phyloP scores from a whole-genome alignment of 805 yeast genomes.

The Cyberlindnera galapagoensis region DNA sequence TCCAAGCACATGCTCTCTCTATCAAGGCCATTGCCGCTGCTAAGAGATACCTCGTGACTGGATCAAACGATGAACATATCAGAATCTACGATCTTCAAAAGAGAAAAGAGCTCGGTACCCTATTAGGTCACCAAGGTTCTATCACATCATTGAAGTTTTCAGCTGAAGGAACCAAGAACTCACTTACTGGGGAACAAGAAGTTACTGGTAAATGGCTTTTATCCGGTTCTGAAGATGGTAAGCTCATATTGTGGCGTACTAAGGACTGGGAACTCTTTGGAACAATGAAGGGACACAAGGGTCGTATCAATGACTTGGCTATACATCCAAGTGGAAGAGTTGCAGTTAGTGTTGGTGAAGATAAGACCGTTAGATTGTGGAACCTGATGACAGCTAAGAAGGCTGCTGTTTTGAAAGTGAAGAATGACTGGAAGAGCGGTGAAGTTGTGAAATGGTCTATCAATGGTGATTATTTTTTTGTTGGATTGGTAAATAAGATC shows the following conservation, averaged over 20 bases:
- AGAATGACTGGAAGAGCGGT: slow-evolving; percentile 60
- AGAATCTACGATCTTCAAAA: slow-evolving; percentile 90
- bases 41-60: slow-evolving; percentile 82
- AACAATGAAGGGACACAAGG: slow-evolving; percentile 81
- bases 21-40: slow-evolving; percentile 81
- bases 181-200: slow-evolving; percentile 9
- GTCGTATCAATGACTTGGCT: slow-evolving; percentile 75
- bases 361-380: slow-evolving; percentile 83
- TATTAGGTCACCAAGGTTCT: slow-evolving; percentile 85
- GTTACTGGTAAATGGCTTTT: slow-evolving; percentile 80
- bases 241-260: slow-evolving; percentile 86
- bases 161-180: slow-evolving; percentile 33
- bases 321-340: slow-evolving; percentile 88
- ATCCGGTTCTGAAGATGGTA: slow-evolving; percentile 88
- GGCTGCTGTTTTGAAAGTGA: slow-evolving; percentile 76
- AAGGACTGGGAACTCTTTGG: slow-evolving; percentile 96
- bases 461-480: slow-evolving; percentile 65
- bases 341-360: slow-evolving; percentile 85
- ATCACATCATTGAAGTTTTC: slow-evolving; percentile 74
- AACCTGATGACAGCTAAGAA: slow-evolving; percentile 94
- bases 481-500: slow-evolving; percentile 64
- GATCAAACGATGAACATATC: slow-evolving; percentile 93
- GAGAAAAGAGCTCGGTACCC: slow-evolving; percentile 87
- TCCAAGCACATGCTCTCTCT: slow-evolving; percentile 88
- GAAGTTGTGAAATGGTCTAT: slow-evolving; percentile 62